phyloP scores from a whole-genome alignment of 1,284 basidiomycete species.

The Termitomyces sp. region DNA sequence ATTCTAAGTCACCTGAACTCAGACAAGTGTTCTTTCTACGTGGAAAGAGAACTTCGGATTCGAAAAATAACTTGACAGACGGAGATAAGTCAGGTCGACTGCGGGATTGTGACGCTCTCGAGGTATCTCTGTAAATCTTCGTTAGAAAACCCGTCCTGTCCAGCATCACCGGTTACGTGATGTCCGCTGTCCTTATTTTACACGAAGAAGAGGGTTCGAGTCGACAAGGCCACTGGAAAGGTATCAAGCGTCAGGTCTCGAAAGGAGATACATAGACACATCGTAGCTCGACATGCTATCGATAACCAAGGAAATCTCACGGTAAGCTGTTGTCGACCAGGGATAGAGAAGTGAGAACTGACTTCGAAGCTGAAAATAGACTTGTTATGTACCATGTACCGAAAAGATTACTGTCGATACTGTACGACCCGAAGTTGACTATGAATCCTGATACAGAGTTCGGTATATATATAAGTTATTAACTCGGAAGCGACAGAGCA shows the following conservation, averaged over 20 bases:
- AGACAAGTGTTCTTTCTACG: neutral
- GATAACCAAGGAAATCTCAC: neutral
- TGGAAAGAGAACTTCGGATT: neutral
- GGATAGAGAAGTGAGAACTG: neutral
- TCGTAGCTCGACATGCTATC: neutral
- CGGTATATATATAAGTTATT: conserved; percentile 9
- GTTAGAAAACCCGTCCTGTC: neutral
- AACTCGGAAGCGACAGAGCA: neutral
- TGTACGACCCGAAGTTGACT: neutral
- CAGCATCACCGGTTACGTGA: neutral
- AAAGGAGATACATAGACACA: too few species aligned
- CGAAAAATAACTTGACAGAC: neutral
- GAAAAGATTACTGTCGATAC: conserved; percentile 19
- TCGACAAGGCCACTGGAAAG: neutral
- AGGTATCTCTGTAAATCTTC: neutral
- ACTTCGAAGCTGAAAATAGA: neutral
- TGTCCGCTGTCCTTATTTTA: neutral
- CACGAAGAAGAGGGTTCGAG: neutral
- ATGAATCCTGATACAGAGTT: conserved; percentile 1
- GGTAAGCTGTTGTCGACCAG: neutral
- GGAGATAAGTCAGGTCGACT: neutral
- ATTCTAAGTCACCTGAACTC: neutral
- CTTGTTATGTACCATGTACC: conserved; percentile 15
- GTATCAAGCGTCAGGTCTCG: neutral
- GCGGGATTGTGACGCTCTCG: neutral